Evolutionary conservation across 768 basidiomycete species (phyloP).

Genomic region (Dentipellis sp.): DNA sequence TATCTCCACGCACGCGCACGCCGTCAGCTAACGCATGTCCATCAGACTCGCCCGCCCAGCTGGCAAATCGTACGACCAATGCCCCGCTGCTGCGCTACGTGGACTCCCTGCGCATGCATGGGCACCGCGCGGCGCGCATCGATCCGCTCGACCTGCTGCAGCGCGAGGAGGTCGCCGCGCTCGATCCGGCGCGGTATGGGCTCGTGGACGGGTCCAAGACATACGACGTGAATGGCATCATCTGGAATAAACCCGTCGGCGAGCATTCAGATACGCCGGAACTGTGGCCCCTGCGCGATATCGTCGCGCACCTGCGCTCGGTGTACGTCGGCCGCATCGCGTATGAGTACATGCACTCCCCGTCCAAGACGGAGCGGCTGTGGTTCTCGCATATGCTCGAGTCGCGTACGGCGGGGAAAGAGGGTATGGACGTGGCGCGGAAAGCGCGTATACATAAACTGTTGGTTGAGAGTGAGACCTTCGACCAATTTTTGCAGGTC

Average conservation of each 20-base stretch:
- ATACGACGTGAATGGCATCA: slow-evolving; percentile 74
- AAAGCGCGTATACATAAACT: slow-evolving; percentile 59
- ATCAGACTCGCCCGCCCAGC: slow-evolving; percentile 28
- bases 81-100: slow-evolving; percentile 81
- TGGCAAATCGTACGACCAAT: slow-evolving; percentile 60
- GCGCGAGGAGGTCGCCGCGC: slow-evolving; percentile 70
- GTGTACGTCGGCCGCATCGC: slow-evolving; percentile 83
- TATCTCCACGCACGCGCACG: background rate
- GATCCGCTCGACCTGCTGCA: slow-evolving; percentile 86
- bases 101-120: slow-evolving; percentile 79
- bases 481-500: slow-evolving; percentile 77
- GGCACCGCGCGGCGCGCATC: slow-evolving; percentile 76
- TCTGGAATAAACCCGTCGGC: slow-evolving; percentile 56
- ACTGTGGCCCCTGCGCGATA: slow-evolving; percentile 63
- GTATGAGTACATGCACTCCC: slow-evolving; percentile 89
- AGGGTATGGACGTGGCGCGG: slow-evolving; percentile 10
- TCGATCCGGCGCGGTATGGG: slow-evolving; percentile 72
- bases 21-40: background rate
- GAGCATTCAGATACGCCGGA: slow-evolving; percentile 25
- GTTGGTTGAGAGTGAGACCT: slow-evolving; percentile 66
- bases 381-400: slow-evolving; percentile 90
- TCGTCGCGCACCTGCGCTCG: slow-evolving; percentile 56
- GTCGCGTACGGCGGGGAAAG: slow-evolving; percentile 34
- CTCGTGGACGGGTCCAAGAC: slow-evolving; percentile 39
- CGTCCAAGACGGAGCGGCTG: slow-evolving; percentile 73